Conservation (phyloP, 2,329 filamentous ascomycete genomes). For the Exophiala mesophila region DNA sequence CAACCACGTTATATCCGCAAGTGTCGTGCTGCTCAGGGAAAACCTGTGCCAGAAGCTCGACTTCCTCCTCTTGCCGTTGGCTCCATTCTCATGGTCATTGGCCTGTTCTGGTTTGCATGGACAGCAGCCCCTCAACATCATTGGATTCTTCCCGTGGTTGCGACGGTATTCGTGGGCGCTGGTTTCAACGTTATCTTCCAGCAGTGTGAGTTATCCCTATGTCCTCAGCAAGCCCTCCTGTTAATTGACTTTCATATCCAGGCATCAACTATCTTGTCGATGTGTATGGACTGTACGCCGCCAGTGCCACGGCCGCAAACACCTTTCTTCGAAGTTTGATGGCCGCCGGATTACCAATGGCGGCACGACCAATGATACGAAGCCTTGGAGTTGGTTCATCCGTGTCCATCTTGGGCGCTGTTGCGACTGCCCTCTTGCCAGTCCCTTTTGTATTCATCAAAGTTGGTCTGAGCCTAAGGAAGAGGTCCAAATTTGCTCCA, state of each 20-base stretch:
- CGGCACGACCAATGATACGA: slow-evolving; percentile 39
- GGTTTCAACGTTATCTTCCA: slow-evolving; percentile 44
- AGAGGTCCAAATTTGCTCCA: slow-evolving; percentile 43
- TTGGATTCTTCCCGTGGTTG: slow-evolving; percentile 33
- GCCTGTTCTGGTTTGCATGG: slow-evolving; percentile 44
- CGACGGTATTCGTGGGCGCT: slow-evolving; percentile 38
- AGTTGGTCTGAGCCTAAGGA: slow-evolving; percentile 38
- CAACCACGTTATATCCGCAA: slow-evolving; percentile 27
- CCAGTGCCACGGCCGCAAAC: slow-evolving; percentile 40
- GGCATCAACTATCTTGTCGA: slow-evolving; percentile 46
- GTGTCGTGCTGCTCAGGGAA: slow-evolving; percentile 26
- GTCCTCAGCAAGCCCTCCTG: background rate
- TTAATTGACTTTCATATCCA: slow-evolving; percentile 4
- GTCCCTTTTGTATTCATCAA: slow-evolving; percentile 45
- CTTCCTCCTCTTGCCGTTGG: slow-evolving; percentile 46
- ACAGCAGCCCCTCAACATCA: slow-evolving; percentile 32
- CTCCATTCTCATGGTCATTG: slow-evolving; percentile 38
- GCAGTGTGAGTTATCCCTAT: slow-evolving; percentile 31
- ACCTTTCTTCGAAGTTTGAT: slow-evolving; percentile 40
- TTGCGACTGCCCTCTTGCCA: slow-evolving; percentile 37
- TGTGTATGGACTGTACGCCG: slow-evolving; percentile 36
- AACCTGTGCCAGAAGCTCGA: slow-evolving; percentile 36
- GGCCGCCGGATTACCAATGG: slow-evolving; percentile 35
- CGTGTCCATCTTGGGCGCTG: slow-evolving; percentile 38
- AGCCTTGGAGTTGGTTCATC: slow-evolving; percentile 40